A percentile compares a stretch with the other conserved stretches of the same genome.
These are phyloP conservation scores for Pichia sp. DNA, from an alignment of 1,139 yeast genomes.

Conservation along the genomic window DNA sequence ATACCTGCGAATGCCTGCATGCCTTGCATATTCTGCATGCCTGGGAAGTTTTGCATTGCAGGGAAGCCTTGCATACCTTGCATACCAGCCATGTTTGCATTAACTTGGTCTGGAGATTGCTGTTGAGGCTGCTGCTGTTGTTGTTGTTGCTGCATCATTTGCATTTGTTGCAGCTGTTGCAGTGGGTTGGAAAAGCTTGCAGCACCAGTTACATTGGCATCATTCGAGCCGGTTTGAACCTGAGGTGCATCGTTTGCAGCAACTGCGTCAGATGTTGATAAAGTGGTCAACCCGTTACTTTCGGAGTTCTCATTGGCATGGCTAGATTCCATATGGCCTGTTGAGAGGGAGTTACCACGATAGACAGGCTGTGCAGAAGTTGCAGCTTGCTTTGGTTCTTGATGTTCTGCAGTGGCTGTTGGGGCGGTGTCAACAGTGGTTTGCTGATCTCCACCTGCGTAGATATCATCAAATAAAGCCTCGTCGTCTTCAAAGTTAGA, in stretches of 20 bases:
- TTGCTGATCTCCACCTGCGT: slow-evolving; percentile 29
- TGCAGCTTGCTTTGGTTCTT: too few relatives aligned
- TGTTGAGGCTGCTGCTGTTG: neutral
- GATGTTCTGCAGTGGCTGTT: slow-evolving; percentile 3
- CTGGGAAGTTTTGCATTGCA: slow-evolving; percentile 1
- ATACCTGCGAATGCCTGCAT: slow-evolving; percentile 1
- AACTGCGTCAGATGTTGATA: too few relatives aligned
- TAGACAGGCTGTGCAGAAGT: neutral
- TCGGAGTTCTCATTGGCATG: too few relatives aligned
- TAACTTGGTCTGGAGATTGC: neutral
- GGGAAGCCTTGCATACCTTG: neutral
- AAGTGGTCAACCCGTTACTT: too few relatives aligned
- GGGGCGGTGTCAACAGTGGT: slow-evolving; percentile 6
- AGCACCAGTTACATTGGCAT: too few relatives aligned
- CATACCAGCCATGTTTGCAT: neutral
- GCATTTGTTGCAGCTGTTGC: neutral
- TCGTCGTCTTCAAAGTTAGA: slow-evolving; percentile 77
- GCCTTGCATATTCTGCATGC: neutral
- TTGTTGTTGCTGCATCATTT: slow-evolving; percentile 3
- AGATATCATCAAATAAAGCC: slow-evolving; percentile 37
- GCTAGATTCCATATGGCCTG: too few relatives aligned
- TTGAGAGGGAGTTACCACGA: too few relatives aligned
- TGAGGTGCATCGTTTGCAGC: too few relatives aligned
- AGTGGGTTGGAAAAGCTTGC: too few relatives aligned
- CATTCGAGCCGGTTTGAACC: too few relatives aligned